Evolutionary conservation across 2,329 filamentous ascomycete genomes (phyloP), one percentile per base, ranked within the genome.

Genomic region (Xylaria arbuscula): DNA sequence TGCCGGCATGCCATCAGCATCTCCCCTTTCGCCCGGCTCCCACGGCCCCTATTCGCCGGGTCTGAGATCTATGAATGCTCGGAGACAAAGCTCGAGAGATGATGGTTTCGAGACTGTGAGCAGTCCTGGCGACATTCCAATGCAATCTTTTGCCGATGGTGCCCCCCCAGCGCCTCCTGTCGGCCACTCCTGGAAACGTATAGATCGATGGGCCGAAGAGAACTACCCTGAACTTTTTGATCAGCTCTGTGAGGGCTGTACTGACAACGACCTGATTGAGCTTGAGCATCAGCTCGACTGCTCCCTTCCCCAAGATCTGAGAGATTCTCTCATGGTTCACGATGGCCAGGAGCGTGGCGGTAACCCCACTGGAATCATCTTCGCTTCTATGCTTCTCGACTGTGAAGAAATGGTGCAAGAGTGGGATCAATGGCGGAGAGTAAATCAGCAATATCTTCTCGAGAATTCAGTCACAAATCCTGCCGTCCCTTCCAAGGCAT

Each of bases 321-420:
- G 96, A 74, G 94, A 99, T 76, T 98, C 96, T 1, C 83, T 98
- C 75, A 90, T 92, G 83, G 81, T 93, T 62, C 96, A 99, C 80
- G 96, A 99, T 77, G 96, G 96, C n/a, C 96, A 99, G 81, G 96
- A 99, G 82, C 92, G 96, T 72, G 93, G 94, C 70, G 96, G 96
- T 71, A 87, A 87, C 66, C 96, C 96, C 0, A 98, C 95, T 0
- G 96, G 96, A 71, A 92, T 98, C 73, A 89, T 99, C 69, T 98
- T 99, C 76, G 89, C 94, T 68, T 92, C 89, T 78, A 99, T 99
- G 96, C 83, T 99, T 71, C 88, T 99, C 66, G 96, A 99, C 80
- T 98, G 96, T 78, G 96, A 99, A 80, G 96, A 99, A 78, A 97
- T 99, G 74, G 91, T 97, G 24, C 94, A 98, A 80, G 96, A 99